phyloP scores from a whole-genome alignment of 805 yeast species.

The Sugiyamaella americana region DNA sequence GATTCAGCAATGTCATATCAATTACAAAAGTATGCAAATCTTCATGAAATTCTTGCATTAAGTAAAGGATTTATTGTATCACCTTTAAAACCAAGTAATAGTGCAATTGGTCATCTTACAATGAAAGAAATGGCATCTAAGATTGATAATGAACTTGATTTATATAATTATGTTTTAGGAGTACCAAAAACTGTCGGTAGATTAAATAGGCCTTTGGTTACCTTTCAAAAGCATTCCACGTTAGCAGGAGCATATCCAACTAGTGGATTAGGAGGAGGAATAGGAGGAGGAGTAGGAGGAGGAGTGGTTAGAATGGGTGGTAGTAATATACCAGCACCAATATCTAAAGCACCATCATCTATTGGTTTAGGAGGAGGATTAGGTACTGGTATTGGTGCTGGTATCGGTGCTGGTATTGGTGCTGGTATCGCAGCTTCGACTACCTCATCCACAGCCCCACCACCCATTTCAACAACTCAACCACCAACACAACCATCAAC shows the following conservation, averaged over 20 bases:
- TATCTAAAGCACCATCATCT: constrained; percentile 1
- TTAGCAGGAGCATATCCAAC: constrained; percentile 19
- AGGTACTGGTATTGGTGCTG: constrained; percentile 5
- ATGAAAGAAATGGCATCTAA: constrained; percentile 72
- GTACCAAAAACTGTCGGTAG: constrained; percentile 25
- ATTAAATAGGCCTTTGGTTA: constrained; percentile 31
- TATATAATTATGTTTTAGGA: constrained; percentile 57
- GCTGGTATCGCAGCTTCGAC: constrained; percentile 1
- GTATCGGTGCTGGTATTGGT: constrained; percentile 7
- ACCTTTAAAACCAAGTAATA: constrained; percentile 50
- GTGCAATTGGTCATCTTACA: constrained; percentile 47
- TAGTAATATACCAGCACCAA: background rate
- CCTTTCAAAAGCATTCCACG: constrained; percentile 31
- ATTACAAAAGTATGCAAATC: constrained; percentile 80
- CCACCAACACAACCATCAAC: background rate
- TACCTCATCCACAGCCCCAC: background rate
- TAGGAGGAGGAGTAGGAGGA: background rate
- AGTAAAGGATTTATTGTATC: constrained; percentile 78
- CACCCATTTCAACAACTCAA: background rate
- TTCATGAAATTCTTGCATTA: constrained; percentile 75
- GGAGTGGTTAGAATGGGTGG: background rate
- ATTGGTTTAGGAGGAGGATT: constrained; percentile 6
- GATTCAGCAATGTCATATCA: constrained; percentile 88
- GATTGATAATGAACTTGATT: constrained; percentile 77
- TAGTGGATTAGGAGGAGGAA: background rate